phyloP scores from a whole-genome alignment of 345 rosid genomes.

The Populus tremula region DNA sequence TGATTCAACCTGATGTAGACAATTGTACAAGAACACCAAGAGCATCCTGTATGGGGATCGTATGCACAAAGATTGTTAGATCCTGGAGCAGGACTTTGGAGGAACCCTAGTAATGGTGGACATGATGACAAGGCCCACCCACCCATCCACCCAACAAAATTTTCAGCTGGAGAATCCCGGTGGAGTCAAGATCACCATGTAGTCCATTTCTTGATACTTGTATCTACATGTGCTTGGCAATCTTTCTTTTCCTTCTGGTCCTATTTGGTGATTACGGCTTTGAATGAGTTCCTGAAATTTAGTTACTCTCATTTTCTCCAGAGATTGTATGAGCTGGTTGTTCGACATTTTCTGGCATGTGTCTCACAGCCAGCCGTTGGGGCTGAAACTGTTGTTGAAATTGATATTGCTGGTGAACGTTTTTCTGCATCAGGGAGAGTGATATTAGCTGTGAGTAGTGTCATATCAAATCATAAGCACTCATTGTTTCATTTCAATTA shows the following conservation, averaged over 20 bases:
- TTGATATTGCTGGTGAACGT: slow-evolving; percentile 83
- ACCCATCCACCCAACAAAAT: slow-evolving; percentile 96
- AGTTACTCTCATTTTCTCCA: slow-evolving; percentile 30
- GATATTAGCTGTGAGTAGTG: slow-evolving; percentile 74
- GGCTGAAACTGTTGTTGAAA: slow-evolving; percentile 95
- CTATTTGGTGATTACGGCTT: neutral
- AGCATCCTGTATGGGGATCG: slow-evolving; percentile 87
- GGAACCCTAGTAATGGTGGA: slow-evolving; percentile 92
- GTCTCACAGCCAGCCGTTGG: slow-evolving; percentile 96
- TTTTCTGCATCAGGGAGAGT: slow-evolving; percentile 89
- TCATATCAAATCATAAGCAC: neutral
- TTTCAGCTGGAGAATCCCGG: slow-evolving; percentile 71
- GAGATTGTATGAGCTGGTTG: slow-evolving; percentile 92
- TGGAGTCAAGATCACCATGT: slow-evolving; percentile 95
- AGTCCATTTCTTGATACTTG: slow-evolving; percentile 20
- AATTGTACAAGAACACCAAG: slow-evolving; percentile 79
- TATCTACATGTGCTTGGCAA: neutral
- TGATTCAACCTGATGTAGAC: slow-evolving; percentile 40
- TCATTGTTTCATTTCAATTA: neutral
- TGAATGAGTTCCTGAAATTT: slow-evolving; percentile 2
- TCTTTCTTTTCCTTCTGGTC: neutral
- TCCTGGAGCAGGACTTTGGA: slow-evolving; percentile 78
- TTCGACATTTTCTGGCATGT: slow-evolving; percentile 95
- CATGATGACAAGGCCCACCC: slow-evolving; percentile 99
- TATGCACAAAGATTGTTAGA: slow-evolving; percentile 81